phyloP scores from a whole-genome alignment of 352 stramenopile genomes.

The Globisporangium nagaii region DNA sequence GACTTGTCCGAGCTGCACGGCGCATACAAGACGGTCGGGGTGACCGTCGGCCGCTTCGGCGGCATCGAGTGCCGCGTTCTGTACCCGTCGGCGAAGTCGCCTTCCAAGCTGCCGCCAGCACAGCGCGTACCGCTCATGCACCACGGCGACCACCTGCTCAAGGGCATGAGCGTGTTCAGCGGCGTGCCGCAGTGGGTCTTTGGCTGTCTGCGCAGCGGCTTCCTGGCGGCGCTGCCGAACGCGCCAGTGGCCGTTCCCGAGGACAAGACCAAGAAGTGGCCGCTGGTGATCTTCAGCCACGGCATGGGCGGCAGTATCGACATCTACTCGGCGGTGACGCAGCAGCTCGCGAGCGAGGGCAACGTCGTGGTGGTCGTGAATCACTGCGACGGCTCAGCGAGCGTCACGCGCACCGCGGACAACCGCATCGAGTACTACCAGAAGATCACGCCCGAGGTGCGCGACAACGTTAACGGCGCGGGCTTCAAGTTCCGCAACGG shows the following conservation, averaged over 20 bases:
- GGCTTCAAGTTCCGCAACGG: conserved; percentile 55
- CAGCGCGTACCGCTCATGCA: conserved; percentile 31
- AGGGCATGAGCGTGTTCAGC: conserved; percentile 42
- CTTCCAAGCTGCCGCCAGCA: not conserved
- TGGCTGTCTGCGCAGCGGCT: conserved; percentile 40
- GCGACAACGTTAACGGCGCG: conserved; percentile 38
- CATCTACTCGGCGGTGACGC: conserved; percentile 54
- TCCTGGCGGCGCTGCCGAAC: conserved; percentile 33
- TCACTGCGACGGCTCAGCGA: conserved; percentile 62
- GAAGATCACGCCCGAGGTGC: conserved; percentile 36
- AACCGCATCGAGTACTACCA: conserved; percentile 54
- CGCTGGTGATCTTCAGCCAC: conserved; percentile 59
- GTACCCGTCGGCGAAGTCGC: conserved; percentile 34
- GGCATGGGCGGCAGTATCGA: conserved; percentile 51
- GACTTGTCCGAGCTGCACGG: conserved; percentile 38
- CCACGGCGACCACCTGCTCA: conserved; percentile 47
- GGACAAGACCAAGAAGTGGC: conserved; percentile 24
- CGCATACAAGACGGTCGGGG: conserved; percentile 39
- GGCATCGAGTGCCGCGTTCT: conserved; percentile 63
- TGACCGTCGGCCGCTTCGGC: conserved; percentile 25
- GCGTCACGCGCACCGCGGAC: conserved; percentile 36
- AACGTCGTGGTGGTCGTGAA: conserved; percentile 52
- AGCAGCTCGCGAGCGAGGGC: conserved; percentile 63
- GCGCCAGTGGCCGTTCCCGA: conserved; percentile 23
- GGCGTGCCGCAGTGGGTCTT: conserved; percentile 50